Base-by-base conservation (phyloP, 371 early-diverging fungal species). In the Saksenaea oblongispora region DNA sequence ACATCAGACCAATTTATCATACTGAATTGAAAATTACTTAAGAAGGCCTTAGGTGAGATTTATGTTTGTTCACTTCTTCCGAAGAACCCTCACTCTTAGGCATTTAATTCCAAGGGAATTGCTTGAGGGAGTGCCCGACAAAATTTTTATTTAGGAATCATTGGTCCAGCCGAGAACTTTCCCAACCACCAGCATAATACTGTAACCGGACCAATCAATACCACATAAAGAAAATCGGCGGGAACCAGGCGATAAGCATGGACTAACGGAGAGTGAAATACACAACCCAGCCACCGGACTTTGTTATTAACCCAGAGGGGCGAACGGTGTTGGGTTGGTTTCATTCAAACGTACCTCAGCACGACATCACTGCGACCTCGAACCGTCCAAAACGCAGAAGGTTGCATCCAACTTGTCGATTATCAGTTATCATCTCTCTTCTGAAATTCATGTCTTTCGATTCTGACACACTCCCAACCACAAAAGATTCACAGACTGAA, bases 391-490 rank as follows among this genome's bases (percentile, higher is more conserved):
- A 56, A 57, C 18, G 42, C 11, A 27, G 37, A 58, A 24, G 35
- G 42, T 39, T 39, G 42, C 42, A 22, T 47, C 22, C 51, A 47
- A 18, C 10, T 47, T 47, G 51, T 47, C 51, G 51, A 47, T 47
- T 11, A 47, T 10, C 22, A 22, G 22, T 47, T 22, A 22, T 11
- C 51, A 17, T 47, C 7, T 22, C 22, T 22, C 22, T 10, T 47
- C 22, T 22, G 51, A 35, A 57, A 22, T 75, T 75, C 72, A 75
- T 75, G 76, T 75, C 76, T 66, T 66, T 70, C 71, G 70, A 70
- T 67, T 58, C 31, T 58, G 53, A 58, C 54, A 47, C 59, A 56
- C 31, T 60, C 18, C 39, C 27, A 42, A 27, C 31, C 28, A 55
- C 39, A 56, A 63, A 36, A 34, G 37, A 35, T 17, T 35, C 22